Conservation (phyloP, 2,329 filamentous ascomycete genomes). For the Apiospora aurea region DNA sequence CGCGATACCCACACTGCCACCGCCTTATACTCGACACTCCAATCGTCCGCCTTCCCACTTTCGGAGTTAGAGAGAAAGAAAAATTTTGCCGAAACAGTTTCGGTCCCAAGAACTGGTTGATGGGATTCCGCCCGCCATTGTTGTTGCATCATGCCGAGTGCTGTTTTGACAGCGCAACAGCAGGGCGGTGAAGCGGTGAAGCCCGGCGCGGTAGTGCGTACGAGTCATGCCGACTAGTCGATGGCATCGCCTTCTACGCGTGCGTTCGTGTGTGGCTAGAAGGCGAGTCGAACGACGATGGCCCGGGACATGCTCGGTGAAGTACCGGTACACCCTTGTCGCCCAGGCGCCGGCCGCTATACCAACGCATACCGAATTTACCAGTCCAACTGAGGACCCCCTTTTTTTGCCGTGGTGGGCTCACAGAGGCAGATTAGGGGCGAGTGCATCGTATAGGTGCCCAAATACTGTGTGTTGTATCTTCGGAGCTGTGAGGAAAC, state of each 20-base stretch:
- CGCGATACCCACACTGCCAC: neutral
- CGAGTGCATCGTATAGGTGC: conserved; percentile 6
- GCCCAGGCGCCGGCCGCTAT: neutral
- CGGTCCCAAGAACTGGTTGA: conserved; percentile 15
- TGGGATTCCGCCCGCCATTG: neutral
- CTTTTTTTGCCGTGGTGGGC: conserved; percentile 9
- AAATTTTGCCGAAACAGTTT: conserved; percentile 18
- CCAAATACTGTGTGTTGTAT: conserved; percentile 10
- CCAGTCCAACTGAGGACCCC: conserved; percentile 1
- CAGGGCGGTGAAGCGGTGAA: conserved; percentile 16
- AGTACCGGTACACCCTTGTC: conserved; percentile 18
- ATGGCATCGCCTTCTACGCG: neutral
- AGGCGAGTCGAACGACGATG: conserved; percentile 18
- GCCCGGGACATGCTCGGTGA: conserved; percentile 12
- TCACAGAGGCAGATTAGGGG: conserved; percentile 1
- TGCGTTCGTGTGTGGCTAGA: neutral
- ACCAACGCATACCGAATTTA: conserved; percentile 1
- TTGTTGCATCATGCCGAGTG: conserved; percentile 3
- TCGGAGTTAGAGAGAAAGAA: conserved; percentile 2
- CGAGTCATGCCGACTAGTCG: conserved; percentile 11
- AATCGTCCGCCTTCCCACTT: neutral
- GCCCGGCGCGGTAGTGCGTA: conserved; percentile 11
- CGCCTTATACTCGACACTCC: conserved; percentile 10
- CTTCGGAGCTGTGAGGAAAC: neutral
- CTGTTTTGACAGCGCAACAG: conserved; percentile 16